phyloP scores from a whole-genome alignment of 306 rosid species.

The Clitoria ternatea region DNA sequence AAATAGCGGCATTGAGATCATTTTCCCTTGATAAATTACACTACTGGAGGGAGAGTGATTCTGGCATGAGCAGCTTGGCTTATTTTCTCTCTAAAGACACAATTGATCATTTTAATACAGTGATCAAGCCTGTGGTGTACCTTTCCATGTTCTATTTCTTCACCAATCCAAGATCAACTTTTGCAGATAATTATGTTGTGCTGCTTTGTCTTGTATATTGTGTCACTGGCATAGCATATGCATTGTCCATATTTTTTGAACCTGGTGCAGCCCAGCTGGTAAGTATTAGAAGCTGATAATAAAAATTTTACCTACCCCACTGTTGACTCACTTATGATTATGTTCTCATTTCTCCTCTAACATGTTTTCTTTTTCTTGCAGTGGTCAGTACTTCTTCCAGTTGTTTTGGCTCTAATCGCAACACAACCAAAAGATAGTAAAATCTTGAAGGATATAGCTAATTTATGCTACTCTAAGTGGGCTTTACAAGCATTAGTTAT shows the following conservation, averaged over 20 bases:
- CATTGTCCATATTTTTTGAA: constrained; percentile 72
- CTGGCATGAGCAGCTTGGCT: constrained; percentile 97
- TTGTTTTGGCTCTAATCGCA: constrained; percentile 80
- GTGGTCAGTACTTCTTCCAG: constrained; percentile 97
- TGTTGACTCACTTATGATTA: neutral
- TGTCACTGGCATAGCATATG: constrained; percentile 91
- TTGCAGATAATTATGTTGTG: constrained; percentile 73
- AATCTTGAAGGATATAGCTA: constrained; percentile 54
- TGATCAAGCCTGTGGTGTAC: constrained; percentile 82
- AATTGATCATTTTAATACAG: constrained; percentile 73
- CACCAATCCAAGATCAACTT: constrained; percentile 85
- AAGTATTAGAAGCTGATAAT: constrained; percentile 23
- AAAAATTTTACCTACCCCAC: neutral
- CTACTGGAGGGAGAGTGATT: constrained; percentile 86
- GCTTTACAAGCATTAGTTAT: constrained; percentile 81
- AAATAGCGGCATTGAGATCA: constrained; percentile 91
- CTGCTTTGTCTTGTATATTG: constrained; percentile 85
- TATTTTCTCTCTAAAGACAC: constrained; percentile 95
- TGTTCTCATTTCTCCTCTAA: constrained; percentile 24
- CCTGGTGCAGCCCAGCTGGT: constrained; percentile 98
- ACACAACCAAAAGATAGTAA: constrained; percentile 55
- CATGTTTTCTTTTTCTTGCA: constrained; percentile 36
- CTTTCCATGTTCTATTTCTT: constrained; percentile 93
- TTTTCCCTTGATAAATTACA: constrained; percentile 79
- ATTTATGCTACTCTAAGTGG: constrained; percentile 86